These are phyloP conservation scores for Pluteus cervinus DNA, from an alignment of 768 basidiomycete species.

Conservation along the genomic window DNA sequence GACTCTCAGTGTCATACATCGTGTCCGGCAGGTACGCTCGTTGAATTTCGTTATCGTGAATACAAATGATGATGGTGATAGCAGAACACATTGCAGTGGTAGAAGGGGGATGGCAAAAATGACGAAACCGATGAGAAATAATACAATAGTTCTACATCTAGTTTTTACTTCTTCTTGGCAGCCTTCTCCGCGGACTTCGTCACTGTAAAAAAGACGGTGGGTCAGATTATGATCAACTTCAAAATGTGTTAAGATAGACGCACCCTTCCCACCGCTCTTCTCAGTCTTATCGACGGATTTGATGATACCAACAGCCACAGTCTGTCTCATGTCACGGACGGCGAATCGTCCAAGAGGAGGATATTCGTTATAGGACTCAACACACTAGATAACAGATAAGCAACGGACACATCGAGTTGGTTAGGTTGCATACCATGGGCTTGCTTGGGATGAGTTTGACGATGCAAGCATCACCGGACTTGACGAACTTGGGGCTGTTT, in stretches of 20 bases:
- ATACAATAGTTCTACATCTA: slow-evolving; percentile 73
- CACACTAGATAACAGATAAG: slow-evolving; percentile 17
- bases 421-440: slow-evolving; percentile 62
- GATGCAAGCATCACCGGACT: slow-evolving; percentile 99
- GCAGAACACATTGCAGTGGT: slow-evolving; percentile 32
- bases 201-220: slow-evolving; percentile 35
- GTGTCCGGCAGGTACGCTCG: slow-evolving; percentile 17
- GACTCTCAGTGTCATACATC: slow-evolving; percentile 2
- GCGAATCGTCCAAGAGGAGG: slow-evolving; percentile 99
- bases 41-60: slow-evolving; percentile 25
- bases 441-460: slow-evolving; percentile 95
- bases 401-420: not conserved
- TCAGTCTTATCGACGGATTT: slow-evolving; percentile 96
- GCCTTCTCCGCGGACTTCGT: slow-evolving; percentile 97
- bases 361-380: slow-evolving; percentile 90
- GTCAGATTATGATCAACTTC: slow-evolving; percentile 1
- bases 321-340: slow-evolving; percentile 99
- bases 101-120: slow-evolving; percentile 39
- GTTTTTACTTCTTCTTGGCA: slow-evolving; percentile 87
- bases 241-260: slow-evolving; percentile 14
- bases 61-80: slow-evolving; percentile 42
- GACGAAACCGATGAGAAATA: slow-evolving; percentile 45
- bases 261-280: slow-evolving; percentile 81
- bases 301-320: slow-evolving; percentile 98
- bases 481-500: slow-evolving; percentile 91